Percentiles rank a stretch among this genome's conserved stretches.
phyloP scores from a whole-genome alignment of 208 protist species.

The Borovskyia barvae region DNA sequence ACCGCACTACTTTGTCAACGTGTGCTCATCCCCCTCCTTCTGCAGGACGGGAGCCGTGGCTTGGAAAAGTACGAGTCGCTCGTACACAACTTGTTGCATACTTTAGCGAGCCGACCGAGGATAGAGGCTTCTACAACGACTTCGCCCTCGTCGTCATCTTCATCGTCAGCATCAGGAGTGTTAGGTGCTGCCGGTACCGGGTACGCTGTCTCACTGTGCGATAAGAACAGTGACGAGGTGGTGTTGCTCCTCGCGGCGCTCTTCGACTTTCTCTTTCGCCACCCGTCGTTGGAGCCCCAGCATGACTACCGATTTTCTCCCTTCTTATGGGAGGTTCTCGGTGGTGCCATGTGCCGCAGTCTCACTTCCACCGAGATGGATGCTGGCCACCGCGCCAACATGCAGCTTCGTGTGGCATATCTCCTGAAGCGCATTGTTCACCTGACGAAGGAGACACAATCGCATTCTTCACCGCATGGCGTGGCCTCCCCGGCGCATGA shows the following conservation, averaged over 20 bases:
- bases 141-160: too few relatives aligned
- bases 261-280: constrained; percentile 84
- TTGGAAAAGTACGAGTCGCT: constrained; percentile 25
- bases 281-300: constrained; percentile 13
- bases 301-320: constrained; percentile 66
- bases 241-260: constrained; percentile 75
- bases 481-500: too few relatives aligned
- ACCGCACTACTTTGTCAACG: constrained; percentile 59
- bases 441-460: constrained; percentile 41
- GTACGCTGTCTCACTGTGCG: background rate
- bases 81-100: constrained; percentile 26
- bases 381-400: constrained; percentile 59
- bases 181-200: background rate
- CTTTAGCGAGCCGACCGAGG: constrained; percentile 8
- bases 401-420: constrained; percentile 76
- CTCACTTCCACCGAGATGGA: constrained; percentile 37
- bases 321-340: constrained; percentile 64
- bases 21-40: constrained; percentile 70
- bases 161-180: too few relatives aligned
- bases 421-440: constrained; percentile 84
- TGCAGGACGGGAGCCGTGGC: constrained; percentile 31
- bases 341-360: constrained; percentile 42
- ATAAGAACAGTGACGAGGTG: constrained; percentile 43
- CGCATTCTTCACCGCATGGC: too few relatives aligned
- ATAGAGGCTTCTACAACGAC: background rate